Base-by-base conservation (phyloP, 176 grass and related monocot species). In the Puya raimondii region DNA sequence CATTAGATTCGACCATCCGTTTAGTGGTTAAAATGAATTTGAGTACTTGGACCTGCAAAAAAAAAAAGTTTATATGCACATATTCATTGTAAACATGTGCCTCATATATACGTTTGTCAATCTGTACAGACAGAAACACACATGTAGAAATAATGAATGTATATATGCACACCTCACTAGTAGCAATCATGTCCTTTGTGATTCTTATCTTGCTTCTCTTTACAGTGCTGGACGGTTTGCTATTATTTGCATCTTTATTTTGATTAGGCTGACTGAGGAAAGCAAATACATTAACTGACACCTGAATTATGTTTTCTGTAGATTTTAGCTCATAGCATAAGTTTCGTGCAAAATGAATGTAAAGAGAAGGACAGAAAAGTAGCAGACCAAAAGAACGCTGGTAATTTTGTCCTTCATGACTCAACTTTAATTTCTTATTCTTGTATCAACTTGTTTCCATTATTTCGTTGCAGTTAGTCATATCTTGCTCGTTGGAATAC, bases 301-400 rank as follows among this genome's bases (percentile, higher is more conserved):
- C 5, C 51, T 76, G 11, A 47, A 58, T 52, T 33, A 5, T 72
- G 64, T 25, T 23, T 77, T 11, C 20, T 77, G 0, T 71, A 91
- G 85, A 74, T 91, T 56, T 65, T 88, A 83, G 82, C 82, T 49
- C 20, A 85, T 69, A 54, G 47, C 42, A 33, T 91, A 65, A 72
- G 64, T 20, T 91, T 82, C 85, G 89, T 91, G 66, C 73, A 78
- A 52, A 63, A 74, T 74, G 73, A 83, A 80, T 48, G 13, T 66
- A 47, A 21, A 50, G 48, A 48, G 20, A 64, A 33, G 7, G 47
- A 12, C 48, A 20, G 8, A 3, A 17, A 63, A 13, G 50, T 48
- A 25, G 8, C 63, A 12, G 33, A n/a, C 15, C 33, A 63, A 22
- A 69, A 78, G 64, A 18, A 23, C 17, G 53, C 23, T 2, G 75